Evolutionary conservation across 2,329 filamentous ascomycete species (phyloP).

Genomic region (Verticillium nubilum): DNA sequence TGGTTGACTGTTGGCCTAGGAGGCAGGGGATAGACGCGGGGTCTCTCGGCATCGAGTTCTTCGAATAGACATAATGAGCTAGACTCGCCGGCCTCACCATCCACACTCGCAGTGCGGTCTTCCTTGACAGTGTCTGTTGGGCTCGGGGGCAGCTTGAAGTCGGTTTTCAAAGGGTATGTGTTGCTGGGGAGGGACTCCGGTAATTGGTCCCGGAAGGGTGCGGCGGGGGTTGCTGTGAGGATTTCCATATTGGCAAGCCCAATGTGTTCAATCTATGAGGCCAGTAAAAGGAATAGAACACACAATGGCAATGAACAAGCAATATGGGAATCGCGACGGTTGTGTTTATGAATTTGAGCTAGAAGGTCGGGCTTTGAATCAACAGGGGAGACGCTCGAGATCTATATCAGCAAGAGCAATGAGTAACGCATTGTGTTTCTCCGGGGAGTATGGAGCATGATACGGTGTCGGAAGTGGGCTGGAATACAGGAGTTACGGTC

Average conservation of each 20-base stretch:
- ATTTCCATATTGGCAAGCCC: not conserved
- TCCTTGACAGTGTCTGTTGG: constrained; percentile 32
- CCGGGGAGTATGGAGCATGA: not conserved
- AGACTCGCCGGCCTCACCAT: constrained; percentile 16
- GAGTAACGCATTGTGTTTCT: not conserved
- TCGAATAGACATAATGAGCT: constrained; percentile 10
- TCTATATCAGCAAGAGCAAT: not conserved
- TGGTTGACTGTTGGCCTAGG: constrained; percentile 55
- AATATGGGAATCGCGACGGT: not conserved
- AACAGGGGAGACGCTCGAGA: not conserved
- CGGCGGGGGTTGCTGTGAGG: not conserved
- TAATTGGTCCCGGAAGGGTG: constrained; percentile 3
- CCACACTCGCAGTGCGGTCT: constrained; percentile 28
- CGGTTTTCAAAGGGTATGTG: constrained; percentile 7
- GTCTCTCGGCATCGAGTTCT: constrained; percentile 9
- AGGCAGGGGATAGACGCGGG: constrained; percentile 56
- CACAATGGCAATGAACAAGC: not conserved
- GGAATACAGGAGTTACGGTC: not conserved
- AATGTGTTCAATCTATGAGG: not conserved
- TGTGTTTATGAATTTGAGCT: not conserved
- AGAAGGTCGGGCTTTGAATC: not conserved
- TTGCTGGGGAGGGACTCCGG: constrained; percentile 10
- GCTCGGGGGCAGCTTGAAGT: constrained; percentile 27
- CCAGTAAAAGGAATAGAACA: not conserved
- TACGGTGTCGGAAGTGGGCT: not conserved